A percentile compares a stretch with the other conserved stretches of the same genome.
These are phyloP conservation scores for Kokia cookei DNA, from an alignment of 441 rosid species.

Conservation along the genomic window DNA sequence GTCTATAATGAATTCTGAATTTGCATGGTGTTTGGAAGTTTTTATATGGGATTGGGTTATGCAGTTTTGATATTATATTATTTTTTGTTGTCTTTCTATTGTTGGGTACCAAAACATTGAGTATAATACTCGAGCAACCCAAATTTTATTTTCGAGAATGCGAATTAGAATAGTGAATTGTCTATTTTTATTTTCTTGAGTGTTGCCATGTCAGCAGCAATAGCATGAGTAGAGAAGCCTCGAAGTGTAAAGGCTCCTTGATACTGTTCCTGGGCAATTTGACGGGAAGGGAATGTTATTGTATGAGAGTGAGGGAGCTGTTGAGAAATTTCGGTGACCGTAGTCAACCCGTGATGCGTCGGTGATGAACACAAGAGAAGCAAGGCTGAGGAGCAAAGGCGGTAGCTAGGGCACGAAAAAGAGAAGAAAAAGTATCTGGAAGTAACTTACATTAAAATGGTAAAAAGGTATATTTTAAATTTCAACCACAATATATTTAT, in stretches of 20 bases:
- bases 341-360: no score
- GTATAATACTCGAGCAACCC: neutral
- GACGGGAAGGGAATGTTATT: neutral
- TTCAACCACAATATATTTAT: no score
- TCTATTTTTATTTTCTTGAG: neutral
- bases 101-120: neutral
- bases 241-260: neutral
- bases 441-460: no score
- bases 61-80: neutral
- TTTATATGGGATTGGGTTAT: conserved; percentile 3
- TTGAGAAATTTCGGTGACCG: no score
- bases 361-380: no score
- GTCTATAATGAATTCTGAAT: neutral
- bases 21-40: neutral
- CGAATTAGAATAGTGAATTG: neutral
- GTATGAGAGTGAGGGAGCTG: no score
- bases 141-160: neutral
- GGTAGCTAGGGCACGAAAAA: no score
- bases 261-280: neutral
- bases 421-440: no score
- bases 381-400: no score
- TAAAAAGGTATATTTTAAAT: no score
- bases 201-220: neutral
- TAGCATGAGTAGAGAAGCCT: neutral
- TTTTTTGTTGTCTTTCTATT: neutral